Evolutionary conservation across 371 early-diverging fungal genomes (phyloP), one percentile per base, ranked within the genome.

Genomic region (Lichtheimia ramosa): DNA sequence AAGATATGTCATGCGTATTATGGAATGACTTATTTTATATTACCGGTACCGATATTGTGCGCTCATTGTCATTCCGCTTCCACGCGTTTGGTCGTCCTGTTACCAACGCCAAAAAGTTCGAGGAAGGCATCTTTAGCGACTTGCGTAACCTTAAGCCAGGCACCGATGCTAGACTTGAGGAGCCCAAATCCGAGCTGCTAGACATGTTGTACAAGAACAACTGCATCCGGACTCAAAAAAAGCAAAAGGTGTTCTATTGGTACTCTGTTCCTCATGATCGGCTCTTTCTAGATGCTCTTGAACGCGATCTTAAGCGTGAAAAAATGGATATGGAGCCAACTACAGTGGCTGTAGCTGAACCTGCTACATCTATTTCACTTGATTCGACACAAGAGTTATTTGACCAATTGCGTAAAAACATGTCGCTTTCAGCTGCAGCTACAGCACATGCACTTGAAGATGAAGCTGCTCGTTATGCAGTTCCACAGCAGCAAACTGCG

Each of bases 241-340:
- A 99, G 79, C 97, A 96, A 74, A 99, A 99, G 66, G 99, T 99
- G 15, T 99, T 99, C 74, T 97, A 89, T 73, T 99, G 99, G 99
- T 93, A 92, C 74, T 92, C 95, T 40, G 99, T 99, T 5, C 96
- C 95, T 16, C 98, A 98, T 77, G 99, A 99, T 75, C 81, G 93
- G 42, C 85, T 98, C 48, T 96, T 96, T 70, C 86, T 95, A 56
- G 99, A 99, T 79, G 99, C 99, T 18, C 85, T 99, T 41, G 99
- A 99, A 77, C 89, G 99, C 52, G 99, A 99, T 74, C 76, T 99
- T 28, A 95, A 98, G 79, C 87, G 99, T 52, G 99, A 98, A 79
- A 86, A 90, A 34, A 82, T 89, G 66, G 93, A 92, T 3, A 74
- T 88, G 34, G 92, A 92, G 63, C 88, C 95, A 1, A 92, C 93